Evolutionary conservation across 306 rosid species (phyloP).

Genomic region (Carpinus fangiana): DNA sequence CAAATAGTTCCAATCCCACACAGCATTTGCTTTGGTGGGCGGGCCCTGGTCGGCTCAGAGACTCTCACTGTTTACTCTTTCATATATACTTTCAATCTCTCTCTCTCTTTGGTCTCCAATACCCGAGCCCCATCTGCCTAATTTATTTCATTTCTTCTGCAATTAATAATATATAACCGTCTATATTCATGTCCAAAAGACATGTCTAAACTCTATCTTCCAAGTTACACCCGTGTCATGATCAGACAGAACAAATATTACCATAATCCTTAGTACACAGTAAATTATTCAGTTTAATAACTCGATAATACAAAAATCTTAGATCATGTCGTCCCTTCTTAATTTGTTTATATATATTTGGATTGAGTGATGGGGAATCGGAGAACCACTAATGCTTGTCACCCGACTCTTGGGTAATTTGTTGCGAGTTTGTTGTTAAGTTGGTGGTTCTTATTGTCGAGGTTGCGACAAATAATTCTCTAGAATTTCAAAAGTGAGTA

Average conservation of each 20-base stretch:
- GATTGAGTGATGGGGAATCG: no score
- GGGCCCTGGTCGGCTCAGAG: constrained; percentile 62
- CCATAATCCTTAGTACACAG: neutral
- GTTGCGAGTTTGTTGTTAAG: no score
- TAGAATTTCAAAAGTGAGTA: no score
- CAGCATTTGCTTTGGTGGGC: constrained; percentile 73
- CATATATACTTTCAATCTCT: neutral
- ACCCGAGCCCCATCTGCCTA: neutral
- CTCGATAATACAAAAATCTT: neutral
- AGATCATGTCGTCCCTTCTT: neutral
- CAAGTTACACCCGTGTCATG: neutral
- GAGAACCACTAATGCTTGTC: no score
- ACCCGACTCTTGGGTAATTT: no score
- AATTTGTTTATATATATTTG: no score
- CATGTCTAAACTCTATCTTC: neutral
- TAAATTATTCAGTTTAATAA: neutral
- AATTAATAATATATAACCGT: neutral
- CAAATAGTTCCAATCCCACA: constrained; percentile 47
- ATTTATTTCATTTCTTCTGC: neutral
- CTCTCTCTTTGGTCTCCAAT: neutral
- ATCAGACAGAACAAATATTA: neutral
- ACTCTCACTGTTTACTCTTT: neutral
- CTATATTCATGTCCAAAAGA: neutral
- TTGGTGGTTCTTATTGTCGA: no score
- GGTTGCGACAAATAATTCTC: no score